A percentile compares a stretch with the other conserved stretches of the same genome.
Evolutionary conservation across 2,329 filamentous ascomycete genomes (phyloP).

Genomic region (Phaeophleospora eucalypticola): DNA sequence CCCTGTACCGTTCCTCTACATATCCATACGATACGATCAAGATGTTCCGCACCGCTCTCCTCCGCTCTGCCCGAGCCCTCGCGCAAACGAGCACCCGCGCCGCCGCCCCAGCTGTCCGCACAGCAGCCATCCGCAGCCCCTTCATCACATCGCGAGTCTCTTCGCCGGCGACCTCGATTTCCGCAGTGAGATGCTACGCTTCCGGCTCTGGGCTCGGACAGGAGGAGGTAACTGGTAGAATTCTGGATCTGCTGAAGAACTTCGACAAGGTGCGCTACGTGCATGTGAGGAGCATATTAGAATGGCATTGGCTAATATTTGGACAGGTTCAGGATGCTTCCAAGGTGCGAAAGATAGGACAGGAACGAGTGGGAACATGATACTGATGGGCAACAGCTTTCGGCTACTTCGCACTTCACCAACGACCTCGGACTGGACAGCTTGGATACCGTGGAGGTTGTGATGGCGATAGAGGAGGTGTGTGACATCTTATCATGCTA

Average conservation of each 20-base stretch:
- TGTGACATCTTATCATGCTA: constrained; percentile 18
- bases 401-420: constrained; percentile 78
- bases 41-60: constrained; percentile 87
- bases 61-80: constrained; percentile 65
- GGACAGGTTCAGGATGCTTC: constrained; percentile 58
- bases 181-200: constrained; percentile 79
- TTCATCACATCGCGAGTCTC: constrained; percentile 59
- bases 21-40: constrained; percentile 32
- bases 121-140: constrained; percentile 45
- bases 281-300: constrained; percentile 11
- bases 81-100: constrained; percentile 41
- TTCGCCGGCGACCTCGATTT: constrained; percentile 60
- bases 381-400: constrained; percentile 61
- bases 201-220: constrained; percentile 72
- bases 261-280: constrained; percentile 79
- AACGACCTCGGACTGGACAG: constrained; percentile 97
- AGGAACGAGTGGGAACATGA: neutral
- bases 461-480: constrained; percentile 99
- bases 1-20: neutral
- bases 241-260: constrained; percentile 86
- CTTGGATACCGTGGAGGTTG: constrained; percentile 97
- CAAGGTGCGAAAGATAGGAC: constrained; percentile 44
- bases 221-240: constrained; percentile 84
- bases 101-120: constrained; percentile 53
- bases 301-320: constrained; percentile 21